These are phyloP conservation scores for Salvia sclarea DNA, from an alignment of 305 asterid species.

Conservation along the genomic window DNA sequence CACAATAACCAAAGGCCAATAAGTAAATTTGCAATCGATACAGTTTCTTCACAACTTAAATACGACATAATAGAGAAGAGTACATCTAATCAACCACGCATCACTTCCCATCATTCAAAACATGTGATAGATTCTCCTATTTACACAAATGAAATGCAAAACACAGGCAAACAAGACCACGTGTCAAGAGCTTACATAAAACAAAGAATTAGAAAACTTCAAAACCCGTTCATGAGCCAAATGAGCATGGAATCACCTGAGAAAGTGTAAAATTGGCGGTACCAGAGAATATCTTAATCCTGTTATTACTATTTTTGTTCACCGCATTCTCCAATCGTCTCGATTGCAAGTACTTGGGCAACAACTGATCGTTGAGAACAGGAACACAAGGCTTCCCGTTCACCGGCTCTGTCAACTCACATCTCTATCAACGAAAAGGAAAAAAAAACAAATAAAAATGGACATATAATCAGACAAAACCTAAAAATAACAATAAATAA, in stretches of 20 bases:
- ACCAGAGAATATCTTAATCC: conserved; percentile 76
- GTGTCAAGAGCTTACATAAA: neutral
- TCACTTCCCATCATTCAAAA: neutral
- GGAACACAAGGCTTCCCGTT: conserved; percentile 78
- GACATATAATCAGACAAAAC: neutral
- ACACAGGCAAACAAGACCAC: neutral
- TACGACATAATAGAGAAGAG: neutral
- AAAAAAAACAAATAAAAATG: no score
- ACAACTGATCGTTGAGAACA: conserved; percentile 55
- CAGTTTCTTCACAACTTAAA: neutral
- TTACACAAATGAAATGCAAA: conserved; percentile 6
- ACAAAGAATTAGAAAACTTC: neutral
- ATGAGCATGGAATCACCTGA: conserved; percentile 48
- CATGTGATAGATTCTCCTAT: conserved; percentile 1
- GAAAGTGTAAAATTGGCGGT: conserved; percentile 66
- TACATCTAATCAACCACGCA: conserved; percentile 2
- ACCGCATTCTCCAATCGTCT: conserved; percentile 52
- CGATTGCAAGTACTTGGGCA: conserved; percentile 65
- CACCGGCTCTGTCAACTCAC: conserved; percentile 59
- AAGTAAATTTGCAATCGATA: neutral
- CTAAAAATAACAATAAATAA: no score
- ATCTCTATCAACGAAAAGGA: conserved; percentile 46
- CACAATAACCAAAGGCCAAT: neutral
- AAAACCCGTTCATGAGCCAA: neutral
- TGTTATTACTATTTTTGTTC: conserved; percentile 44